Conservation (phyloP, 2,329 filamentous ascomycete species). For the Nectriaceae sp. region DNA sequence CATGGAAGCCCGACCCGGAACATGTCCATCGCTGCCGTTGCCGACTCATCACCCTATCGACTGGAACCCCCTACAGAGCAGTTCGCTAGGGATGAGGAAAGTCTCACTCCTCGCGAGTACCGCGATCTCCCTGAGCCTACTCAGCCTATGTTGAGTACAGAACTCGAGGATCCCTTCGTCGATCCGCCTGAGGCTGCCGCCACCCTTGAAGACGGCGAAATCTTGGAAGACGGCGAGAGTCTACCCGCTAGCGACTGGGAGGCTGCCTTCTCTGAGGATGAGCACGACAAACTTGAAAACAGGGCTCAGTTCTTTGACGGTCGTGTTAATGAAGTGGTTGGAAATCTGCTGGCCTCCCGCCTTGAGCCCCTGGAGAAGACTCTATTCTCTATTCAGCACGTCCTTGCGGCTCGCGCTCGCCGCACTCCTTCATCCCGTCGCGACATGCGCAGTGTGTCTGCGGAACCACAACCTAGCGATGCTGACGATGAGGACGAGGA, state of each 20-base stretch:
- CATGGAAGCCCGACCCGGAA: conserved; percentile 24
- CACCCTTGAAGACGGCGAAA: conserved; percentile 51
- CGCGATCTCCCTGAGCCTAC: conserved; percentile 49
- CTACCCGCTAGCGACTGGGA: conserved; percentile 89
- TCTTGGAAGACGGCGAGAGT: conserved; percentile 48
- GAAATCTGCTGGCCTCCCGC: conserved; percentile 72
- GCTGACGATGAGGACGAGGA: conserved; percentile 93
- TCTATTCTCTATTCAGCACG: conserved; percentile 74
- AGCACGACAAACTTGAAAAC: conserved; percentile 80
- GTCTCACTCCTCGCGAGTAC: conserved; percentile 67
- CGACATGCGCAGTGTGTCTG: conserved; percentile 66
- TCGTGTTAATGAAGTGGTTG: conserved; percentile 85
- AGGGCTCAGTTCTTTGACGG: conserved; percentile 88
- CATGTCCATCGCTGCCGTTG: conserved; percentile 22
- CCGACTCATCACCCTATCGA: conserved; percentile 54
- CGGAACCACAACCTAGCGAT: conserved; percentile 78
- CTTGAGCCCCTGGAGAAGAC: conserved; percentile 80
- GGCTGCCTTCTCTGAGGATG: conserved; percentile 76
- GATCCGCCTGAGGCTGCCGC: conserved; percentile 52
- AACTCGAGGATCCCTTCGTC: conserved; percentile 64
- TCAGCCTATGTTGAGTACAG: conserved; percentile 50
- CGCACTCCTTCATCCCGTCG: conserved; percentile 58
- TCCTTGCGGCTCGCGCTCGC: conserved; percentile 59
- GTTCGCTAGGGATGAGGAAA: conserved; percentile 70
- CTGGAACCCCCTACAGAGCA: conserved; percentile 50